Percentiles rank a stretch among this genome's conserved stretches.
These are phyloP conservation scores for Cyclotella kingstonii DNA, from an alignment of 108 stramenopile species.

Conservation along the genomic window DNA sequence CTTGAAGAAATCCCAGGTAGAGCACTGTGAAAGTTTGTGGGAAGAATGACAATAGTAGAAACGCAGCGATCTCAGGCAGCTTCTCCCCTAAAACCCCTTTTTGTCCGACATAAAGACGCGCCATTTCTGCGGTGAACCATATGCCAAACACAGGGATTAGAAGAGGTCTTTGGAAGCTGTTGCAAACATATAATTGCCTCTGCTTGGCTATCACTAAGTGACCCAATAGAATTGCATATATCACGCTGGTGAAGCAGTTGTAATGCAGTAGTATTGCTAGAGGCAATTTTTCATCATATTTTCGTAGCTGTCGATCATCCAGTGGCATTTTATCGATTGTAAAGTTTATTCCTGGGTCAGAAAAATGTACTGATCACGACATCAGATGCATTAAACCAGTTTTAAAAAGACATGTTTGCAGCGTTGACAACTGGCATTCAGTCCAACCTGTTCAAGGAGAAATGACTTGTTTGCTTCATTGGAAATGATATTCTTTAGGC, in stretches of 20 bases:
- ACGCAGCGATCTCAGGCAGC: conserved; percentile 30
- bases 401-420: too few relatives aligned
- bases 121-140: conserved; percentile 32
- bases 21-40: conserved; percentile 29
- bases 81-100: conserved; percentile 28
- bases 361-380: not conserved
- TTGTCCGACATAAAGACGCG: conserved; percentile 35
- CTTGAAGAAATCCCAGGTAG: conserved; percentile 40
- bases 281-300: conserved; percentile 36
- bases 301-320: conserved; percentile 4
- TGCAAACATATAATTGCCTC: conserved; percentile 9
- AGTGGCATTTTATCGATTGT: not conserved
- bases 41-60: conserved; percentile 29
- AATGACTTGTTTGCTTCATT: too few relatives aligned
- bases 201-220: conserved; percentile 13
- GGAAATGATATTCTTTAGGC: too few relatives aligned
- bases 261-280: conserved; percentile 34
- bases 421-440: too few relatives aligned
- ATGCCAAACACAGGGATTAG: conserved; percentile 27
- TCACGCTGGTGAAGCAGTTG: conserved; percentile 31
- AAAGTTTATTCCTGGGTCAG: not conserved
- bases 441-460: too few relatives aligned
- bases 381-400: not conserved
- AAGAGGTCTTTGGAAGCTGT: conserved; percentile 22
- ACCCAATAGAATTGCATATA: conserved; percentile 14